Evolutionary conservation across 2,329 filamentous ascomycete genomes (phyloP), one percentile per base, ranked within the genome.

Genomic region (Colletotrichum paranaense): DNA sequence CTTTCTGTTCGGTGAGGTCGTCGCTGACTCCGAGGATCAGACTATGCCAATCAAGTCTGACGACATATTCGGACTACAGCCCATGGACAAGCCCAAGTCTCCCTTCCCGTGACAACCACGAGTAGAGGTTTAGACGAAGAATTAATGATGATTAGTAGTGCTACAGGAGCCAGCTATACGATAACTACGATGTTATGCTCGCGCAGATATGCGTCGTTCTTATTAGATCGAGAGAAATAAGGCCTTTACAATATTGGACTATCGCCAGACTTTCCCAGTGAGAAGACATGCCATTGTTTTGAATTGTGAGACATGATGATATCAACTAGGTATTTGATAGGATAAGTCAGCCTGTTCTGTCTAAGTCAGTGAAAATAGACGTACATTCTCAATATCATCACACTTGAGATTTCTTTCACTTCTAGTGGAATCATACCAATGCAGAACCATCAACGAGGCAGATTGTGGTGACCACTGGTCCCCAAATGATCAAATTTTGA

Each of bases 1-100:
- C 0, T 91, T 91, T 72, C 78, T 91, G 22, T 91, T 91, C 75
- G 89, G 89, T 30, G 89, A 91, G 75, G 85, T 85, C 2, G 81
- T 83, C 4, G 78, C 82, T 3, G 84, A 82, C 3, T 79, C 76
- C 11, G 79, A 81, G 2, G 82, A 80, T 1, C 80, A 79, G 19
- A 79, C 80, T n/a, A 78, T 82, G 2, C 75, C 84, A 14, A 62
- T 73, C 56, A 82, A 82, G 11, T 79, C 81, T 9, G 86, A 88
- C 65, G 87, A 90, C 60, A 87, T 90, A 8, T 91, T 91, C 77
- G 88, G 88, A 5, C 73, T 91, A 76, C 86, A 90, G 77, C 86
- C 87, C 4, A 82, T 91, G 35, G 56, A 62, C 63, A 73, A 72
- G 62, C 46, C 55, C 11, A 74, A 67, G 60, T 62, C 59, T 12